A percentile compares a stretch with the other conserved stretches of the same genome.
Conservation (phyloP, 768 basidiomycete species). For the Favolaschia claudopus region DNA sequence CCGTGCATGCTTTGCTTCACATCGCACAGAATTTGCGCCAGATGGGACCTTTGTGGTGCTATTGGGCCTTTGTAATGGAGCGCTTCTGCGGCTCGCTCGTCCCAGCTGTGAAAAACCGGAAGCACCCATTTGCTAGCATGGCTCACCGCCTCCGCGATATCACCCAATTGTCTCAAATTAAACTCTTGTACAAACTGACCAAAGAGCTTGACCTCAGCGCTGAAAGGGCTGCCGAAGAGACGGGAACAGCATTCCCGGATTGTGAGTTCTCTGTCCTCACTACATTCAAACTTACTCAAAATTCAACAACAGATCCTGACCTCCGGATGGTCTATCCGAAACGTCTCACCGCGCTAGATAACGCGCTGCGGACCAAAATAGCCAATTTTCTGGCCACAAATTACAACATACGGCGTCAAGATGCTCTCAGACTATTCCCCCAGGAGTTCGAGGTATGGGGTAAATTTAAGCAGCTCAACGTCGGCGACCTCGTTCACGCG, state of each 20-base stretch:
- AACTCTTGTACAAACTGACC: not conserved
- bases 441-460: not conserved
- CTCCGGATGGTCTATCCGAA: conserved; percentile 6
- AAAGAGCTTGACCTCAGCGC: conserved; percentile 6
- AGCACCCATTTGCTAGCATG: conserved; percentile 6
- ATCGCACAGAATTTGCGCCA: not conserved
- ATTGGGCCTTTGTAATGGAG: conserved; percentile 16
- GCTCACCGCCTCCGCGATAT: conserved; percentile 3
- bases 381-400: not conserved
- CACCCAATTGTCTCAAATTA: conserved; percentile 2
- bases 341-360: not conserved
- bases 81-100: conserved; percentile 11
- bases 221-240: not conserved
- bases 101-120: not conserved
- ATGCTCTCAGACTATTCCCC: not conserved
- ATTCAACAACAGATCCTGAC: not conserved
- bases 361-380: not conserved
- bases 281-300: not conserved
- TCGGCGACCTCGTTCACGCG: conserved; percentile 8
- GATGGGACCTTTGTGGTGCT: conserved; percentile 5
- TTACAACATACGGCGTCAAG: not conserved
- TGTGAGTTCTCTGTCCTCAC: not conserved
- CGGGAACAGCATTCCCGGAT: not conserved
- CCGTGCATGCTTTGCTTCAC: conserved; percentile 11
- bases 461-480: not conserved